A percentile compares a stretch with the other conserved stretches of the same genome.
phyloP scores from a whole-genome alignment of 208 protist genomes.

The Leishmania mexicana region DNA sequence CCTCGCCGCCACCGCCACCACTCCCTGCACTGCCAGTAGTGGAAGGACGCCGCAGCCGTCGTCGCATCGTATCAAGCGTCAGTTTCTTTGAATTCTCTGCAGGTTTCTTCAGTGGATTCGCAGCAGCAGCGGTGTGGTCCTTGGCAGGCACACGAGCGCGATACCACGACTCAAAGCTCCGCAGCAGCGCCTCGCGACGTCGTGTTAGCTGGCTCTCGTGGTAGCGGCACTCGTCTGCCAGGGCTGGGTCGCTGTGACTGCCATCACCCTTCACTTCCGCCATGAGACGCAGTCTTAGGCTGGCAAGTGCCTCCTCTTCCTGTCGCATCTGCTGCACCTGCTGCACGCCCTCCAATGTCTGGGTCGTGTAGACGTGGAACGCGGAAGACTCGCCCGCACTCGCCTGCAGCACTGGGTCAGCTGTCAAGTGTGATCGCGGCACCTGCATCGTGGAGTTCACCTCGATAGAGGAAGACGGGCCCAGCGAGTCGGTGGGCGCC shows the following conservation, averaged over 20 bases:
- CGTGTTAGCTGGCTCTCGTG: constrained; percentile 10
- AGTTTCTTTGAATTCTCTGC: not conserved
- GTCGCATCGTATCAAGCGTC: constrained; percentile 4
- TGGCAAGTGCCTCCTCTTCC: constrained; percentile 6
- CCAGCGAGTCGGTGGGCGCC: not conserved
- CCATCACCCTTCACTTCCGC: not conserved
- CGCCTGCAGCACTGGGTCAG: not conserved
- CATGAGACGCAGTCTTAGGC: not conserved
- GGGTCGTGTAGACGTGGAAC: constrained; percentile 8
- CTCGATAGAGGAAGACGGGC: not conserved
- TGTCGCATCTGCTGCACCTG: constrained; percentile 9
- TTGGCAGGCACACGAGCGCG: not conserved
- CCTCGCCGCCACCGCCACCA: not conserved
- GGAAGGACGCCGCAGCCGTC: not conserved
- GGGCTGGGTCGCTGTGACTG: not conserved
- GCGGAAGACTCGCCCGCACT: constrained; percentile 4
- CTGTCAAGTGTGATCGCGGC: not conserved
- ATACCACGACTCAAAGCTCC: constrained; percentile 27
- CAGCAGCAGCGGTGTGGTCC: not conserved
- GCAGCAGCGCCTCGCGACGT: constrained; percentile 21
- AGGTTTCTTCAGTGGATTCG: not conserved
- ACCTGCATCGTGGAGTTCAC: not conserved
- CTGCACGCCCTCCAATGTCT: constrained; percentile 14
- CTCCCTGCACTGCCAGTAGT: not conserved
- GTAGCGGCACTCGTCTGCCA: not conserved